Conservation (phyloP, 345 rosid species). For the Syzygium oleosum region DNA sequence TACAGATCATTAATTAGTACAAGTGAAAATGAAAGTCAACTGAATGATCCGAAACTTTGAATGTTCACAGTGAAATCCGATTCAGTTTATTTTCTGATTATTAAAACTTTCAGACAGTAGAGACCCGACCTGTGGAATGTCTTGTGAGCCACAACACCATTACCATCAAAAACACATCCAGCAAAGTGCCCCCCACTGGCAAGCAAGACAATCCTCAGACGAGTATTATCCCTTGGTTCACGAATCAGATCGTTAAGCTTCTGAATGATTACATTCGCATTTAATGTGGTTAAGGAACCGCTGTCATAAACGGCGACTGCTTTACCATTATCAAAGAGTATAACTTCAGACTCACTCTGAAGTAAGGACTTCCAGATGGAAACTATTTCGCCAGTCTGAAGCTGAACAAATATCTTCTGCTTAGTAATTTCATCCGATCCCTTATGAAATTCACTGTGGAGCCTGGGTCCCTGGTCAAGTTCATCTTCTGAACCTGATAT, state of each 20-base stretch:
- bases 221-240: conserved; percentile 33
- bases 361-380: conserved; percentile 71
- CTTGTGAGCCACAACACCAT: conserved; percentile 62
- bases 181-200: conserved; percentile 94
- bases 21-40: background rate
- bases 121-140: conserved; percentile 79
- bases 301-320: conserved; percentile 1
- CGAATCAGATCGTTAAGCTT: conserved; percentile 39
- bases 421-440: conserved; percentile 20
- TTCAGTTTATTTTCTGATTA: background rate
- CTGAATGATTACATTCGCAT: conserved; percentile 43
- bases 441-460: conserved; percentile 18
- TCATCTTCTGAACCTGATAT: conserved; percentile 98
- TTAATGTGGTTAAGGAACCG: conserved; percentile 12
- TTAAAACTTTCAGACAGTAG: background rate
- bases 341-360: conserved; percentile 52
- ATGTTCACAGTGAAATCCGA: background rate
- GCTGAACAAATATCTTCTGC: conserved; percentile 60
- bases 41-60: background rate
- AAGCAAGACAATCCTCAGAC: conserved; percentile 63
- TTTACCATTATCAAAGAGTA: conserved; percentile 30
- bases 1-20: background rate
- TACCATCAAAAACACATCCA: conserved; percentile 76
- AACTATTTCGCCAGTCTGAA: conserved; percentile 60
- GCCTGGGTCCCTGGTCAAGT: conserved; percentile 23